A percentile compares a stretch with the other conserved stretches of the same genome.
Evolutionary conservation across 768 basidiomycete genomes (phyloP).

Genomic region (Chalciporus piperatus): DNA sequence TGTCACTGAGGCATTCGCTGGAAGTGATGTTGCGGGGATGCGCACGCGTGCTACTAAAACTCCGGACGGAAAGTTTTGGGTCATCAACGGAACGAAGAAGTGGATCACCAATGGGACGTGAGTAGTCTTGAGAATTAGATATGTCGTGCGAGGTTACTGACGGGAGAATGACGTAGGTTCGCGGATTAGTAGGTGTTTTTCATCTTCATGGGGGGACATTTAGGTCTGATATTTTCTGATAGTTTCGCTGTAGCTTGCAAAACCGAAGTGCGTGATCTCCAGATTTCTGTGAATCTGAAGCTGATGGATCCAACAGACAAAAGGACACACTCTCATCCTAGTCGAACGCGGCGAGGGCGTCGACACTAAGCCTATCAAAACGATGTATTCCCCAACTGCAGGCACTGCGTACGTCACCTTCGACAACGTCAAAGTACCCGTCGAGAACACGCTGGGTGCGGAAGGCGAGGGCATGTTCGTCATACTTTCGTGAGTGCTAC

Average conservation of each 20-base stretch:
- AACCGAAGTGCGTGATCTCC: background rate
- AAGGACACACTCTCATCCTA: background rate
- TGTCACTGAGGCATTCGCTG: conserved; percentile 87
- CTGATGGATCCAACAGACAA: background rate
- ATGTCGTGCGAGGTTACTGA: background rate
- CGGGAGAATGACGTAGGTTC: background rate
- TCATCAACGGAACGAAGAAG: conserved; percentile 82
- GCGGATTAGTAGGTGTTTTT: background rate
- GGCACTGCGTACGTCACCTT: background rate
- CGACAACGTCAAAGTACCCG: background rate
- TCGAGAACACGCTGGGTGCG: background rate
- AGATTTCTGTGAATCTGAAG: background rate
- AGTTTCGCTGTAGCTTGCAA: background rate
- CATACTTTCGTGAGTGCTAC: conserved; percentile 42
- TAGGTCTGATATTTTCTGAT: background rate
- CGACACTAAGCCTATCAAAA: background rate
- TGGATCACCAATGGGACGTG: conserved; percentile 81
- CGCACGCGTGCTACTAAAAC: conserved; percentile 76
- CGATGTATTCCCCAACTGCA: background rate
- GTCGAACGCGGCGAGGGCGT: background rate
- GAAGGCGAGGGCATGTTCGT: conserved; percentile 35
- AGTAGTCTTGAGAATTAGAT: conserved; percentile 16
- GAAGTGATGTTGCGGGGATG: conserved; percentile 79
- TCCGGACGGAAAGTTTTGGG: conserved; percentile 81
- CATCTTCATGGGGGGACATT: background rate